Evolutionary conservation across 164 flowering plant species (phyloP).

Genomic region (Macadamia integrifolia): DNA sequence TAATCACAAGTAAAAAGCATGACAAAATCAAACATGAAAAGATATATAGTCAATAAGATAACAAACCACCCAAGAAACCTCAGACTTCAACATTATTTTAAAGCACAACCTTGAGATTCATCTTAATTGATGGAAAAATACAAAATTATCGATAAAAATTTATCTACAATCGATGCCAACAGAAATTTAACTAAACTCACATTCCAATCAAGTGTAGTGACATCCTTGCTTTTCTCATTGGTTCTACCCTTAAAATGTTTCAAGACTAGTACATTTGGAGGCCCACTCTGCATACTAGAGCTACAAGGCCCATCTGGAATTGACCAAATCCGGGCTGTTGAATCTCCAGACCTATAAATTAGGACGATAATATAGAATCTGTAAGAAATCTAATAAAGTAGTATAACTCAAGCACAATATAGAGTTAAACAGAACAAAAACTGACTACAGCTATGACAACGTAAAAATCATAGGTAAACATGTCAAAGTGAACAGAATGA

Average conservation of each 20-base stretch:
- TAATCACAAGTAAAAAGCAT: neutral
- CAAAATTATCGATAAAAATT: neutral
- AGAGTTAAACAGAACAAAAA: no score
- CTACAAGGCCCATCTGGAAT: conserved; percentile 58
- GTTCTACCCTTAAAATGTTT: conserved; percentile 85
- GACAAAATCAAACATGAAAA: neutral
- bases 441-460: no score
- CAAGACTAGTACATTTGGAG: conserved; percentile 58
- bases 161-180: neutral
- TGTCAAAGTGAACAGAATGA: no score
- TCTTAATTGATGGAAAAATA: neutral
- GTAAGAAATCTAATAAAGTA: neutral
- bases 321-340: conserved; percentile 95
- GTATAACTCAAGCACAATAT: no score
- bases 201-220: conserved; percentile 98
- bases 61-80: no score
- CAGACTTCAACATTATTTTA: neutral
- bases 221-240: conserved; percentile 89
- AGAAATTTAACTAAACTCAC: conserved; percentile 41
- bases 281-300: conserved; percentile 41
- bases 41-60: no score
- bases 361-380: neutral
- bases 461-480: no score
- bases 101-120: neutral
- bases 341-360: conserved; percentile 80